A percentile compares a stretch with the other conserved stretches of the same genome.
Conservation (phyloP, 2,329 filamentous ascomycete genomes). For the Nothophaeocryptopus gaeumannii region DNA sequence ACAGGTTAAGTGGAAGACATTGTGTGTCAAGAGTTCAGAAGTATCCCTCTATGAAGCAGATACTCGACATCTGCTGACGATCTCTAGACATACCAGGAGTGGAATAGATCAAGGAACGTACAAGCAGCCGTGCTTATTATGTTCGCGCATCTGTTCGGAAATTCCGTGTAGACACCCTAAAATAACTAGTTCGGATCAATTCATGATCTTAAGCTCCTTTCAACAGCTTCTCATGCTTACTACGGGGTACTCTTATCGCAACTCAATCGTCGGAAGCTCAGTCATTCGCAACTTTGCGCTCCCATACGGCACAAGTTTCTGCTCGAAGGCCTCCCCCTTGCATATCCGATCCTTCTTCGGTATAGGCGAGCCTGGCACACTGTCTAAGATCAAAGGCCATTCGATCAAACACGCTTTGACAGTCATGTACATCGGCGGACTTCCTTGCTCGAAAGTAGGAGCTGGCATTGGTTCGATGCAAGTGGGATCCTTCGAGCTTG, state of each 20-base stretch:
- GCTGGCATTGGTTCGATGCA: conserved; percentile 21
- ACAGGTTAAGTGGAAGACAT: too few species aligned
- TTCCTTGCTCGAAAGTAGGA: conserved; percentile 35
- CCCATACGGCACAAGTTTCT: conserved; percentile 38
- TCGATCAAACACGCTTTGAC: conserved; percentile 36
- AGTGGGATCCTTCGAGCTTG: not conserved
- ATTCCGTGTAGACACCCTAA: too few species aligned
- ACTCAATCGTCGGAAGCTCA: conserved; percentile 33
- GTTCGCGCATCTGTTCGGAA: too few species aligned
- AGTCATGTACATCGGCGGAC: conserved; percentile 33
- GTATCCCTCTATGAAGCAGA: too few species aligned
- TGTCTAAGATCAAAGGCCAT: conserved; percentile 33
- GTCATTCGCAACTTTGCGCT: conserved; percentile 38
- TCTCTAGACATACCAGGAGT: too few species aligned
- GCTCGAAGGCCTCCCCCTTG: conserved; percentile 23
- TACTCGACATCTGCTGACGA: too few species aligned
- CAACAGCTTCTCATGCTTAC: too few species aligned
- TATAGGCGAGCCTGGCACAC: conserved; percentile 33
- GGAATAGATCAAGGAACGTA: too few species aligned
- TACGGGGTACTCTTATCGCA: not conserved
- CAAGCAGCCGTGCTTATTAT: too few species aligned
- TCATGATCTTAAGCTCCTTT: too few species aligned
- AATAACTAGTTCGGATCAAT: too few species aligned
- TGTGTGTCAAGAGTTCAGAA: too few species aligned
- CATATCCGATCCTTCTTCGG: conserved; percentile 26